A percentile compares a stretch with the other conserved stretches of the same genome.
Conservation (phyloP, 768 basidiomycete genomes). For the Lentinus brumalis region DNA sequence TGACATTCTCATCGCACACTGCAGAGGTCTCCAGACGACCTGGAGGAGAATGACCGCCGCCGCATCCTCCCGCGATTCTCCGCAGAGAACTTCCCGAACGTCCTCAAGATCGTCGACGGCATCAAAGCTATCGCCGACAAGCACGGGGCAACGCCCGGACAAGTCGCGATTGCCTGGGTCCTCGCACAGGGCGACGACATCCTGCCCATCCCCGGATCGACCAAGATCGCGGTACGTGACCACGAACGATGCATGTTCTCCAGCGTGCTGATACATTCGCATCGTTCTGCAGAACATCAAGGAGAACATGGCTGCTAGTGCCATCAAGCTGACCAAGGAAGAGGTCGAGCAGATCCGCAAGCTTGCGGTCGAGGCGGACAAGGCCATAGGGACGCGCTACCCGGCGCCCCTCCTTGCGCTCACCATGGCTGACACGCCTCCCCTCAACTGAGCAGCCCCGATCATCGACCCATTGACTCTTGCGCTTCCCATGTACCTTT, state of each 20-base stretch:
- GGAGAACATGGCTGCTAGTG: slow-evolving; percentile 35
- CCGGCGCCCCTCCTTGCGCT: not conserved
- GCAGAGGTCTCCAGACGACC: slow-evolving; percentile 33
- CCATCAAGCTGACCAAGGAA: slow-evolving; percentile 30
- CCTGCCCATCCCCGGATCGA: slow-evolving; percentile 32
- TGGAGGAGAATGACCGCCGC: slow-evolving; percentile 29
- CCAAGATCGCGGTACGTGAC: slow-evolving; percentile 21
- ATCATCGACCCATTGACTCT: no score
- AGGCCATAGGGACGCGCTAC: not conserved
- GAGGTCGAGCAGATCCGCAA: slow-evolving; percentile 32
- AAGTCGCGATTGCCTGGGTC: slow-evolving; percentile 36
- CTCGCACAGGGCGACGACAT: slow-evolving; percentile 32
- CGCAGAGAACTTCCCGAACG: slow-evolving; percentile 34
- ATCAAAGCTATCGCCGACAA: slow-evolving; percentile 24
- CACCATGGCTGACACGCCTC: slow-evolving; percentile 39
- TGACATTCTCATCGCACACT: no score
- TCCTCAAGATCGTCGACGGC: slow-evolving; percentile 29
- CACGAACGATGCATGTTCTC: slow-evolving; percentile 18
- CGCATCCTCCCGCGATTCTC: slow-evolving; percentile 28
- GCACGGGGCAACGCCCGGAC: slow-evolving; percentile 33
- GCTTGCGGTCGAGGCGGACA: slow-evolving; percentile 29
- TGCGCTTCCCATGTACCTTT: no score
- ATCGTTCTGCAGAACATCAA: slow-evolving; percentile 30
- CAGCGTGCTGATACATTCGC: not conserved
- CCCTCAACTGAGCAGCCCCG: not conserved